A percentile compares a stretch with the other conserved stretches of the same genome.
Evolutionary conservation across 345 rosid species (phyloP).

Genomic region (Excoecaria cochinchinensis): DNA sequence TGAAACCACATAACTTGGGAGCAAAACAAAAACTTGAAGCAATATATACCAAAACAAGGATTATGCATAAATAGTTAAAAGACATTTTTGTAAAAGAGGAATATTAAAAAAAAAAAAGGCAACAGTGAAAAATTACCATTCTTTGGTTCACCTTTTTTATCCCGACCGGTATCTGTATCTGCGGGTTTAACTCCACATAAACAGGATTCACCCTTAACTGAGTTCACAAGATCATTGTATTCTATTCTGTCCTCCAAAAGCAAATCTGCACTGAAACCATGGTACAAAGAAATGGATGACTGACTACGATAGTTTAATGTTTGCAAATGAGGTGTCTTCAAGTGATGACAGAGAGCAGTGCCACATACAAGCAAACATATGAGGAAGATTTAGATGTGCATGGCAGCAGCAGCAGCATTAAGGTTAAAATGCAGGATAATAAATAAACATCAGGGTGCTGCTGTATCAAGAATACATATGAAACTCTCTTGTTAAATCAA

Average conservation of each 20-base stretch:
- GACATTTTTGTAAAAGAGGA: neutral
- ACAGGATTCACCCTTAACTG: conserved; percentile 35
- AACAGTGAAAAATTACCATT: conserved; percentile 34
- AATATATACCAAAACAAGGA: neutral
- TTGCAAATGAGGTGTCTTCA: neutral
- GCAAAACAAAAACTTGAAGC: neutral
- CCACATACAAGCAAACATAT: neutral
- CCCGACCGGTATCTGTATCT: conserved; percentile 27
- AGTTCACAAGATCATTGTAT: conserved; percentile 81
- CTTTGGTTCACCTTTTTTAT: conserved; percentile 35
- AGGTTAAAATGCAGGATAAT: neutral
- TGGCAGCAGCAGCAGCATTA: neutral
- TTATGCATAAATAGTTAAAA: neutral
- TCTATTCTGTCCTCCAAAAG: conserved; percentile 68
- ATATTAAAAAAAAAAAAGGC: neutral
- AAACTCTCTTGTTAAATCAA: no score
- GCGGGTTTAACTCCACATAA: conserved; percentile 30
- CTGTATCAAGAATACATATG: no score
- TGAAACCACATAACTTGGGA: neutral
- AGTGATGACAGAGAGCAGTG: neutral
- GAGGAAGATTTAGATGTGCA: neutral
- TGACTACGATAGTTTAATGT: neutral
- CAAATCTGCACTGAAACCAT: conserved; percentile 72
- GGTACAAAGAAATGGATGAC: neutral
- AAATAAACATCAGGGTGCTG: no score